Evolutionary conservation across 176 grass and related monocot genomes (phyloP), one percentile per base, ranked within the genome.

Genomic region (Oropetium thomaeum): DNA sequence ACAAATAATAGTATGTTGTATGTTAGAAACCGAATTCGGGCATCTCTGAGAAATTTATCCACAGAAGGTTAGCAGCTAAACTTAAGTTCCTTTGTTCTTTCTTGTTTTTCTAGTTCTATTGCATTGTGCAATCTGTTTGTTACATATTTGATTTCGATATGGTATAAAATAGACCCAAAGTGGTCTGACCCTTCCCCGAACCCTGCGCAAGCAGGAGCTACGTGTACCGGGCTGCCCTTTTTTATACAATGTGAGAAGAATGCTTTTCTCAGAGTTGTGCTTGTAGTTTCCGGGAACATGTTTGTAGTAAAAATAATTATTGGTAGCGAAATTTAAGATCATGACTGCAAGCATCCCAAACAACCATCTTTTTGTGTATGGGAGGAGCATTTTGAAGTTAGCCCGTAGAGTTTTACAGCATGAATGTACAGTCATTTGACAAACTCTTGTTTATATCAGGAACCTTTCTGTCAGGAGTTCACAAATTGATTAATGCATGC

Each of bases 11-110:
- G 67, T 77, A 73, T 70, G 75, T 6, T 88, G 28, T 97, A 89
- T 80, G 81, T 58, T 53, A 85, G 95, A 75, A 97, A 97, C 62
- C 80, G 88, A 71, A 97, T 97, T 79, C 95, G 95, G 22, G 66
- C 71, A 57, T 92, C 88, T 67, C 76, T 97, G 52, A 89, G 78
- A 79, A 81, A 69, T 55, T 78, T 91, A 41, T 89, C 67, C 49
- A 35, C 26, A 45, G 79, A 86, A 84, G 80, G 66, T 83, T 54
- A 42, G 19, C 57, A 64, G 51, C 48, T 74, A 53, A 62, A 70
- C 61, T 85, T 80, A 65, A 67, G 23, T 44, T 71, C 17, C 8
- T 20, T 20, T 78, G 7, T 37, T 65, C n/a, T 34, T 4, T 17
- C 74, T 82, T 16, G 3, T 37, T 68, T 77, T 76, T 78, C 4